Evolutionary conservation across 495 filamentous ascomycete genomes (phyloP), one percentile per base, ranked within the genome.

Genomic region (Penicillium dipodomyicola): DNA sequence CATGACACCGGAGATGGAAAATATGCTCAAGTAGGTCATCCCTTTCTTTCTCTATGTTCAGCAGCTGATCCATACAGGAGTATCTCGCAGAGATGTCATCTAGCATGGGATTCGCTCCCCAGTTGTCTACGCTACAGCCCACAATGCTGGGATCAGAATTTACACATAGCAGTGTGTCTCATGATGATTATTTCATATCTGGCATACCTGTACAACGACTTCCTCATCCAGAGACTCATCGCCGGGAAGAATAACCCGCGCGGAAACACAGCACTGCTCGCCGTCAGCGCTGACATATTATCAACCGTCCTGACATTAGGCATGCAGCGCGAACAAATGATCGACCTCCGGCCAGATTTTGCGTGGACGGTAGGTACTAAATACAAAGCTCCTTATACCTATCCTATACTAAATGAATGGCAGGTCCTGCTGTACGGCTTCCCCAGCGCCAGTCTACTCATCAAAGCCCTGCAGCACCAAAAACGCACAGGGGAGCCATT

Each of bases 171-270:
- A 7, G 65, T 70, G 6, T 57, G 58, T 9, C 59, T 77, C 14
- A 75, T 77, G 54, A 50, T 73, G 7, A 69, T 67, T 4, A 57
- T 69, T 5, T 65, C 71, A 1, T 71, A 71, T 29, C 63, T 77
- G 3, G 66, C 69, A 14, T 75, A 77, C 50, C 67, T 74, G 0
- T 71, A 74, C 29, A 79, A 79, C 49, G 67, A 77, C 17, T 72
- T 81, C 35, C 69, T 80, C 22, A 65, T 80, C 8, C 73, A 81
- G 33, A 62, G 72, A 14, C 69, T 81, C 0, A 61, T 81, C 25
- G 71, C 72, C 6, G 72, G 72, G 25, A 74, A 76, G 48, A 60
- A 39, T 11, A 59, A 71, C 7, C 54, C 67, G 0, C 64, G 65
- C 4, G 72, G 68, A 7, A 67, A 64, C 20, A 49, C 65, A 0